These are phyloP conservation scores for Candida qinlingensis DNA, from an alignment of 805 yeast species.

Conservation along the genomic window DNA sequence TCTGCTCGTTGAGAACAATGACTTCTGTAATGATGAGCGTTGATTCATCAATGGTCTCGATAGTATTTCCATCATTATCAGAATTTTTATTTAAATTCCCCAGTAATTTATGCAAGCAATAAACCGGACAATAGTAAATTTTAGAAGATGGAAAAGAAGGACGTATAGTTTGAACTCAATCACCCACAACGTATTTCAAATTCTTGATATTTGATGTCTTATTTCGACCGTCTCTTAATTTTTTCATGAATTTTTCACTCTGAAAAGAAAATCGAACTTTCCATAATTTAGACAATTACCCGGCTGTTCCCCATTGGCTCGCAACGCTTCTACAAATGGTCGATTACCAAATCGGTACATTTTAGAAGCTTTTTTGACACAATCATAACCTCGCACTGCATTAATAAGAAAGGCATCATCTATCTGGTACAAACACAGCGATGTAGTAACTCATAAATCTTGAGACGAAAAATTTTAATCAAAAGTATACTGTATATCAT, in stretches of 20 bases:
- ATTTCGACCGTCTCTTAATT: background rate
- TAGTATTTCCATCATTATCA: conserved; percentile 2
- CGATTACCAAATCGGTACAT: too few relatives aligned
- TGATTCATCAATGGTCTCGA: conserved; percentile 5
- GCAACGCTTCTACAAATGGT: too few relatives aligned
- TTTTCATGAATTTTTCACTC: conserved; percentile 7
- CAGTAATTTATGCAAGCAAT: too few relatives aligned
- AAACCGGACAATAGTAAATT: too few relatives aligned
- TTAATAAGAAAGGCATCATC: too few relatives aligned
- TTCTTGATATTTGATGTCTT: background rate
- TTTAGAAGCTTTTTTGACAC: too few relatives aligned
- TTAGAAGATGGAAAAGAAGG: too few relatives aligned
- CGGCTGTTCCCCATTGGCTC: background rate
- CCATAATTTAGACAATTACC: background rate
- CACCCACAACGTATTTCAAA: background rate
- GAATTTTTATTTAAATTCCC: background rate
- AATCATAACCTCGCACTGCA: too few relatives aligned
- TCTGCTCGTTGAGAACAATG: conserved; percentile 7
- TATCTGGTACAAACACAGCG: too few relatives aligned
- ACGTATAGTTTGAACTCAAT: background rate
- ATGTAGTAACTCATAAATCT: too few relatives aligned
- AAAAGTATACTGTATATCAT: too few relatives aligned
- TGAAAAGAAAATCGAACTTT: background rate
- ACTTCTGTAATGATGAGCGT: conserved; percentile 6
- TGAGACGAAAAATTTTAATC: too few relatives aligned